Base-by-base conservation (phyloP, 2,329 filamentous ascomycete genomes). In the Cladophialophora bantiana region DNA sequence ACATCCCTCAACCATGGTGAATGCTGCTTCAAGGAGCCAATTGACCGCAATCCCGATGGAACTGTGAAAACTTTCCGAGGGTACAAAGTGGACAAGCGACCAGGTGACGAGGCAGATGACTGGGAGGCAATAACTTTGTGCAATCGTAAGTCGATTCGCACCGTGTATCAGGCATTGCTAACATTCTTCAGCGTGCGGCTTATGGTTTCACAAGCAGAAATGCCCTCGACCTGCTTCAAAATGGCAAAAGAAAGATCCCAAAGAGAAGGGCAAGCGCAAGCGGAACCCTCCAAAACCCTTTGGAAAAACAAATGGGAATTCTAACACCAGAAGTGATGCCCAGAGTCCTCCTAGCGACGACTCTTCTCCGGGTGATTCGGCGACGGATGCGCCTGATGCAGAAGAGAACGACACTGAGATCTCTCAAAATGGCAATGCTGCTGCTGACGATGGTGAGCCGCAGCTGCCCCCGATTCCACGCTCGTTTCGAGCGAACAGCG, bases 201-300 rank as follows among this genome's bases (percentile, higher is more conserved):
- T 99, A 50, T 99, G 93, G 93, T 89, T 99, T 73, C 89, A 89
- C 68, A 98, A 97, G 75, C 93, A 90, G 78, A 93, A 91, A 75
- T 85, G 82, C 31, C 95, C 96, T 82, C 89, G 95, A 7, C 95
- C 95, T 2, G 83, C 88, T 62, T 88, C 94, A 68, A 89, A 90
- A 71, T 99, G 94, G 94, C 90, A 90, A 71, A 91, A 87, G 70
- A 85, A 83, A 84, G 38, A 72, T 4, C 73, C 74, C n/a, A 77
- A 76, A 62, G 73, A 77, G 50, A 80, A 79, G 68, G 76, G 75
- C 64, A 82, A 81, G 71, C 77, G 80, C 45, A 71, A 71, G 59
- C 62, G 68, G 35, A 68, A 68, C 52, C 58, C 64, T 34, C 57
- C 72, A 18, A 73, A 73, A 18, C 73, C 75, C 10, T 72, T 75